These are phyloP conservation scores for Fusarium devonianum DNA, from an alignment of 2,329 filamentous ascomycete genomes.

Conservation along the genomic window DNA sequence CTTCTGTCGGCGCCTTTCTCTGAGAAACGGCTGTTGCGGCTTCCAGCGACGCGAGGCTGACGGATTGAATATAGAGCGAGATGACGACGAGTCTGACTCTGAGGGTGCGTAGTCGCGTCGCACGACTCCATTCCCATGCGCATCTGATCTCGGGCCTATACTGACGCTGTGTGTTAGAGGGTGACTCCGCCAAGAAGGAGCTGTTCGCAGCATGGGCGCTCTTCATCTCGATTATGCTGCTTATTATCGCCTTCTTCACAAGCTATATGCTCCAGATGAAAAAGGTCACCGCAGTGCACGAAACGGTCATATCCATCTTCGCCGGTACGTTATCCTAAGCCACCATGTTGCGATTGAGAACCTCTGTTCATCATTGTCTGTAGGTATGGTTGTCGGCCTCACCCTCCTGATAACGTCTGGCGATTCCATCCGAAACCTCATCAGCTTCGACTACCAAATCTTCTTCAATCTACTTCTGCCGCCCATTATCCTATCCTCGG, in stretches of 20 bases:
- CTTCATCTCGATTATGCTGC: conserved; percentile 93
- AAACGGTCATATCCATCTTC: conserved; percentile 98
- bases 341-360: conserved; percentile 34
- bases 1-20: conserved; percentile 9
- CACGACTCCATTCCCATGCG: neutral
- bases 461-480: conserved; percentile 99
- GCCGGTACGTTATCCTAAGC: conserved; percentile 64
- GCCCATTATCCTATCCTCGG: conserved; percentile 95
- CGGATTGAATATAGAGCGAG: conserved; percentile 40
- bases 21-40: neutral
- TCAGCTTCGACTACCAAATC: conserved; percentile 98
- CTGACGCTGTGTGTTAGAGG: conserved; percentile 55
- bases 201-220: conserved; percentile 96
- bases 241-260: conserved; percentile 93
- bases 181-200: conserved; percentile 89
- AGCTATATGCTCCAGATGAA: conserved; percentile 97
- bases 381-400: conserved; percentile 94
- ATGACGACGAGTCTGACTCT: conserved; percentile 45
- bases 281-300: conserved; percentile 96
- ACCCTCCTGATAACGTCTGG: conserved; percentile 82
- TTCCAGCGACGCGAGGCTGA: conserved; percentile 25
- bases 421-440: conserved; percentile 84
- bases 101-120: conserved; percentile 43
- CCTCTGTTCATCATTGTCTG: neutral
- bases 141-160: conserved; percentile 9